Percentiles rank a stretch among this genome's conserved stretches.
Evolutionary conservation across 352 stramenopile species (phyloP).

Genomic region (Halophytophthora polymorphica): DNA sequence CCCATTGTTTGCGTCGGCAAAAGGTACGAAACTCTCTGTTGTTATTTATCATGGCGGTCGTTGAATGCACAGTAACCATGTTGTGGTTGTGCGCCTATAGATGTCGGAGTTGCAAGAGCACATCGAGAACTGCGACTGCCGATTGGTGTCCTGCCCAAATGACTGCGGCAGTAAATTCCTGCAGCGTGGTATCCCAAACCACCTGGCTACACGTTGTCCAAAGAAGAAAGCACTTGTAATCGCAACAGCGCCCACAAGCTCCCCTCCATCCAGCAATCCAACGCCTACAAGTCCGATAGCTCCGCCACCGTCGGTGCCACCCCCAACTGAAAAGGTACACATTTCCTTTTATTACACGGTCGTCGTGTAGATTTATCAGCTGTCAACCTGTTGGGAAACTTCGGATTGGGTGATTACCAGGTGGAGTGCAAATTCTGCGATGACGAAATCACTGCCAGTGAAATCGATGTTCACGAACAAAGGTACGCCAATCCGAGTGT

Average conservation of each 20-base stretch:
- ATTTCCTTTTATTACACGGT: background rate
- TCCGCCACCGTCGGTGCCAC: background rate
- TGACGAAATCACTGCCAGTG: conserved; percentile 47
- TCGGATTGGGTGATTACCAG: conserved; percentile 13
- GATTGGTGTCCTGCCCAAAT: conserved; percentile 71
- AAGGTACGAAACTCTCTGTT: conserved; percentile 33
- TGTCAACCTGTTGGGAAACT: background rate
- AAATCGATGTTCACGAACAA: conserved; percentile 64
- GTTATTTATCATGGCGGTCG: background rate
- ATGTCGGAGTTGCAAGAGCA: conserved; percentile 75
- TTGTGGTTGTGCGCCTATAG: conserved; percentile 10
- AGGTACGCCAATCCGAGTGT: conserved; percentile 24
- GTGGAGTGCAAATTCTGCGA: conserved; percentile 81
- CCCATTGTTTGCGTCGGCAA: conserved; percentile 74
- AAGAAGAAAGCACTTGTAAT: conserved; percentile 22
- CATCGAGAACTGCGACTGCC: conserved; percentile 80
- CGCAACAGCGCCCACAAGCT: conserved; percentile 1
- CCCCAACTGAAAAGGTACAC: conserved; percentile 13
- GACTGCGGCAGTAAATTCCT: conserved; percentile 79
- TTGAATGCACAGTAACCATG: background rate
- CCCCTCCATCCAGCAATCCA: conserved; percentile 11
- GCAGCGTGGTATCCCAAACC: conserved; percentile 70
- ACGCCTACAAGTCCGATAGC: background rate
- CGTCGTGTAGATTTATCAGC: background rate
- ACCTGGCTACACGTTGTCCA: conserved; percentile 67